Conservation (phyloP, 768 basidiomycete genomes). For the Termitomyces sp. region DNA sequence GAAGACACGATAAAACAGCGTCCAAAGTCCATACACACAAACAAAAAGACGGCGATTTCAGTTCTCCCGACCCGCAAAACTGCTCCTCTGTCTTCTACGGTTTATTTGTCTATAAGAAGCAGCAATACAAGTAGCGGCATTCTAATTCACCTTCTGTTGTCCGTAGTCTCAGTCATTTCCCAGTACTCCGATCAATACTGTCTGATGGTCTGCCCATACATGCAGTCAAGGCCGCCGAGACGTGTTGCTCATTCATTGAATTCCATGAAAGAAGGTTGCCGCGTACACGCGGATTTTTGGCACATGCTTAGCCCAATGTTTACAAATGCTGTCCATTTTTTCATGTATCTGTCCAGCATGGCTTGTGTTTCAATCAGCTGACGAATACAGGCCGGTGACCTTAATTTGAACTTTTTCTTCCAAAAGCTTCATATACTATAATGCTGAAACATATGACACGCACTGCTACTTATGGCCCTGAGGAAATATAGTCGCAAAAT, state of each 20-base stretch:
- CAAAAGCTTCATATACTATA: not conserved
- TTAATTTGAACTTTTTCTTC: not conserved
- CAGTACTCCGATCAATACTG: not conserved
- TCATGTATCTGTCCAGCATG: not conserved
- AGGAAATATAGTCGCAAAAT: not conserved
- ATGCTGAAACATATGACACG: not conserved
- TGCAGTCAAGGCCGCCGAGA: not conserved
- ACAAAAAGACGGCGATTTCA: conserved; percentile 23
- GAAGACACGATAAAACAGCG: conserved; percentile 75
- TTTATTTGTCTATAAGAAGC: not conserved
- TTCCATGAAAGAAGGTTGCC: not conserved
- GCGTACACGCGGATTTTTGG: not conserved
- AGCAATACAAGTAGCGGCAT: not conserved
- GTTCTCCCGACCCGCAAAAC: not conserved
- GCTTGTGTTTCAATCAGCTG: not conserved
- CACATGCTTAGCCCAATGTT: not conserved
- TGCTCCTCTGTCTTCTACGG: not conserved
- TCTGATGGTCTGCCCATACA: not conserved
- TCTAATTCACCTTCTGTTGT: not conserved
- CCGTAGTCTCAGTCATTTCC: not conserved
- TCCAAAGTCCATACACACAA: conserved; percentile 44
- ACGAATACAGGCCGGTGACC: not conserved
- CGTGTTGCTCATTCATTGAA: not conserved
- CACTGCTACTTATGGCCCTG: not conserved
- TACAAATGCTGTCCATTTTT: not conserved